Evolutionary conservation across 2,329 filamentous ascomycete species (phyloP).

Genomic region (Lecanosticta acicola): DNA sequence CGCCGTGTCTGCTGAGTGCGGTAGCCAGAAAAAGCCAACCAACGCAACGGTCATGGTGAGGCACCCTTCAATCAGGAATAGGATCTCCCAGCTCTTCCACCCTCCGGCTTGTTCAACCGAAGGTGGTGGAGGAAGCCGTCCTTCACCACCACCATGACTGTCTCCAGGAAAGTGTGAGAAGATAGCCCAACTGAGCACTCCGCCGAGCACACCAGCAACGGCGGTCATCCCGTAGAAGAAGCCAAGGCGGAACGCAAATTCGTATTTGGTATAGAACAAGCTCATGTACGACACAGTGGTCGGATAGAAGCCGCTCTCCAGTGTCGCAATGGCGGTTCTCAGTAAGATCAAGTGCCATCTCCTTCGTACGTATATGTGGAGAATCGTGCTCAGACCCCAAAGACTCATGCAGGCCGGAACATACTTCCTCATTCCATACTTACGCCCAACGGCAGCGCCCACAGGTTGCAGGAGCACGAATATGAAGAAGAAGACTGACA

Average conservation of each 20-base stretch:
- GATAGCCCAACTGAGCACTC: conserved; percentile 47
- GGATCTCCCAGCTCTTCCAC: conserved; percentile 48
- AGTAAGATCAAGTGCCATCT: conserved; percentile 45
- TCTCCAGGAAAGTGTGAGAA: conserved; percentile 39
- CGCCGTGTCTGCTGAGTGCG: conserved; percentile 44
- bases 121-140: conserved; percentile 3
- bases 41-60: conserved; percentile 44
- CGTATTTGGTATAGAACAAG: conserved; percentile 54
- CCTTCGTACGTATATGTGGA: conserved; percentile 43
- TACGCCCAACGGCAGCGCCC: conserved; percentile 53
- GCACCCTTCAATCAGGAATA: conserved; percentile 47
- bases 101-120: background rate
- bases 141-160: conserved; percentile 5
- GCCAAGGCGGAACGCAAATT: conserved; percentile 50
- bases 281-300: conserved; percentile 55
- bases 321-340: conserved; percentile 42
- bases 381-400: conserved; percentile 47
- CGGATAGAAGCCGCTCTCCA: conserved; percentile 56
- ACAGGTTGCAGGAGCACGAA: conserved; percentile 55
- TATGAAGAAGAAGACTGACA: conserved; percentile 54
- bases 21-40: conserved; percentile 47
- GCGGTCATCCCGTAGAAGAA: conserved; percentile 55
- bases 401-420: conserved; percentile 54
- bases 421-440: conserved; percentile 51
- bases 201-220: conserved; percentile 53